Evolutionary conservation across 306 rosid species (phyloP), one percentile per base, ranked within the genome.

Genomic region (Glycine tomentella): DNA sequence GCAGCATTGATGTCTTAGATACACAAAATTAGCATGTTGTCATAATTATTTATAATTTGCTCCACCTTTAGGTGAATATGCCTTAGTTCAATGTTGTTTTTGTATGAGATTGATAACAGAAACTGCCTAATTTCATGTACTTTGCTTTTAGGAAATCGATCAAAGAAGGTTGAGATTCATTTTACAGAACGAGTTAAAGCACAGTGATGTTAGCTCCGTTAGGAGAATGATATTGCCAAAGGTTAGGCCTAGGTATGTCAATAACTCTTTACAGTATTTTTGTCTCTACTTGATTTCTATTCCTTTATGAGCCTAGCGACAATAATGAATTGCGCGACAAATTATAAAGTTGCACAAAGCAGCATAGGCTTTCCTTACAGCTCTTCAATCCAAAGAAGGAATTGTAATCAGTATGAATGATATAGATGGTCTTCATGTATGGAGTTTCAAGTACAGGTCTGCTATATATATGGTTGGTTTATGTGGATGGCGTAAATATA

Each of bases 391-490:
- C 8, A 95, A 95, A 84, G 99, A 95, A 77, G 99, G 99, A 51
- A 89, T 91, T 69, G 12, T 79, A 2, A 86, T 95, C 65, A 87
- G 34, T 86, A 95, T 95, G 99, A 88, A 93, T 68, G 99, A 95
- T 87, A 51, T 89, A 55, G 99, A 95, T 82, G 98, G 99, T 48
- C 57, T 58, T n/a, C 99, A 90, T 86, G 93, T 82, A 49, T 95
- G 99, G 99, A 90, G 84, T 86, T 95, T 95, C 86, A 95, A 95
- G 79, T 95, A 91, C 93, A 95, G 99, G 99, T 94, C 50, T 12
- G 76, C n/a, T 53, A 63, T 15, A 33, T 13, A 31, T 14, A 36
- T 48, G 67, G 12, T 51, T 44, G n/a, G 17, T 77, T 69, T 56
- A 72, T 50, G 14, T 56, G 12, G 3, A 44, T 48, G 68, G 4